Percentiles rank a stretch among this genome's conserved stretches.
These are phyloP conservation scores for Hortaea werneckii DNA, from an alignment of 2,329 filamentous ascomycete genomes.

Conservation along the genomic window DNA sequence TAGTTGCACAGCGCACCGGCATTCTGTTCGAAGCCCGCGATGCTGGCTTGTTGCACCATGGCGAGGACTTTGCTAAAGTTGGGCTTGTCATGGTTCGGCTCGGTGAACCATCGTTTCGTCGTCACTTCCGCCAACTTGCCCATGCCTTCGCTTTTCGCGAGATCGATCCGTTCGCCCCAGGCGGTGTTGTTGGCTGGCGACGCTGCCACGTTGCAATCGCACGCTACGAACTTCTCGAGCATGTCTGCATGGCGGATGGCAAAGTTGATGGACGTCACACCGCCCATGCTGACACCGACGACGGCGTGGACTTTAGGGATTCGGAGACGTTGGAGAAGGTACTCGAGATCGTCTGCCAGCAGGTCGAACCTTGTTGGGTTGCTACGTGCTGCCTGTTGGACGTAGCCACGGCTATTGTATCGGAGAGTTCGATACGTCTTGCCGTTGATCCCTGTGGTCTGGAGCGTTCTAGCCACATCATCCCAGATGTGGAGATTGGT, in stretches of 20 bases:
- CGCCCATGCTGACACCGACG: constrained; percentile 72
- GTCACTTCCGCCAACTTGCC: constrained; percentile 56
- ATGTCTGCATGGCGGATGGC: constrained; percentile 55
- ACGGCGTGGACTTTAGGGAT: constrained; percentile 56
- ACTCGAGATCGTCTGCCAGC: constrained; percentile 56
- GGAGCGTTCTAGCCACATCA: constrained; percentile 53
- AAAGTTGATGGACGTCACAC: constrained; percentile 65
- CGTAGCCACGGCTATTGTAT: constrained; percentile 65
- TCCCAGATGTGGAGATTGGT: constrained; percentile 77
- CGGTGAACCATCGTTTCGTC: constrained; percentile 64
- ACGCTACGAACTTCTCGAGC: constrained; percentile 55
- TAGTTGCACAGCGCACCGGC: constrained; percentile 65
- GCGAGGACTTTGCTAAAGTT: constrained; percentile 51
- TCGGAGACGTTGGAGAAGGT: constrained; percentile 58
- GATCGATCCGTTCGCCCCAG: constrained; percentile 65
- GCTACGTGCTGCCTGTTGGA: constrained; percentile 28
- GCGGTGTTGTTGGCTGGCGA: constrained; percentile 65
- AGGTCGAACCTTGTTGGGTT: constrained; percentile 48
- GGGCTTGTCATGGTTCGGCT: constrained; percentile 49
- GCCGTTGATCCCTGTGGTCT: constrained; percentile 39
- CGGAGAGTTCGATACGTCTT: constrained; percentile 63
- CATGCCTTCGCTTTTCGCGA: constrained; percentile 38
- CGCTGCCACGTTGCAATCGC: constrained; percentile 67
- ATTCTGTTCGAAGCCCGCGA: constrained; percentile 58
- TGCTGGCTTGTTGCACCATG: constrained; percentile 59